Evolutionary conservation across 148 eudicot species (phyloP), one percentile per base, ranked within the genome.

Genomic region (Persicaria maculosa): DNA sequence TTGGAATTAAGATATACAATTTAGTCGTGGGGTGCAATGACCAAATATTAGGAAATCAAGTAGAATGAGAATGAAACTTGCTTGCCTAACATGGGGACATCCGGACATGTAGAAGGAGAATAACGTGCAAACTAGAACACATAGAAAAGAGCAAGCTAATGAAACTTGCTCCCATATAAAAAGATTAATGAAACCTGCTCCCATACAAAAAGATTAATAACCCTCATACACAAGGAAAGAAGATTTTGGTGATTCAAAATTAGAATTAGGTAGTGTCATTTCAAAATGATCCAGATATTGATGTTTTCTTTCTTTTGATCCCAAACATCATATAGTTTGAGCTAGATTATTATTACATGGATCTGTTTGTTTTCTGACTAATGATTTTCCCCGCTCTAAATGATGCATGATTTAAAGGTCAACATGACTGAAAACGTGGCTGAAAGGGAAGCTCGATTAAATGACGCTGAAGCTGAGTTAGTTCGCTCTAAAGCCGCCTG

Each of bases 381-480:
- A 65, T 59, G 40, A 11, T 31, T 22, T 17, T 57, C 36, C 19
- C 40, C 40, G 2, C 40, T 57, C 19, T 57, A 14, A 15, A 12
- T 65, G 46, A 40, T 16, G 7, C 70, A n/a, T 65, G 46, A 5
- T 65, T 31, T 15, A 25, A 80, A 88, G 91, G 86, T 83, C 47
- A 79, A 86, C 31, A 82, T 89, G 88, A 81, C 94, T 50, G 97
- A 90, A n/a, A 89, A 72, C 75, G 83, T 89, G 75, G 85, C 94
- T 50, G 72, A 80, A 72, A 90, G 82, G 80, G 97, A 92, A 80
- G 88, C 97, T 61, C 86, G 86, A 72, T 16, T 87, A 72, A 82
- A 84, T 78, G 97, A 90, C 64, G 74, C 85, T 47, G 97, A 92
- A 83, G 82, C 92, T 50, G 93, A 90, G 81, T 57, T 90, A 76